These are phyloP conservation scores for Nemania bipapillata DNA, from an alignment of 2,329 filamentous ascomycete genomes.

Conservation along the genomic window DNA sequence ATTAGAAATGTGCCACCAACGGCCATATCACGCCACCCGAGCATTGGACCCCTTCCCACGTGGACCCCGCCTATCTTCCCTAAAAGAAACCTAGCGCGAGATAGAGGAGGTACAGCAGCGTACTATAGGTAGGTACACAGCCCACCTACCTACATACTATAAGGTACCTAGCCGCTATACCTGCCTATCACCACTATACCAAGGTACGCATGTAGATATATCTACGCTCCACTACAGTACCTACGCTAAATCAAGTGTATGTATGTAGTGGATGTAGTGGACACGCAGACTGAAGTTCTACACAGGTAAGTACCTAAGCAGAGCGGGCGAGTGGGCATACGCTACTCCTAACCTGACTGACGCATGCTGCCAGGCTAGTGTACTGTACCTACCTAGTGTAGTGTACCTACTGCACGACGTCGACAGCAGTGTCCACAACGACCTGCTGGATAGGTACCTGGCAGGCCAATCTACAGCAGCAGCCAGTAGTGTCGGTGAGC, in stretches of 20 bases:
- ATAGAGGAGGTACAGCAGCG: conserved; percentile 6
- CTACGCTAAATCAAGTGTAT: not conserved
- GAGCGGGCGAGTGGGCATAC: conserved; percentile 8
- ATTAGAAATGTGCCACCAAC: conserved; percentile 20
- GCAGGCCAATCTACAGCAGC: not conserved
- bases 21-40: conserved; percentile 38
- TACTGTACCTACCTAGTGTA: conserved; percentile 12
- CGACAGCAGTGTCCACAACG: conserved; percentile 5
- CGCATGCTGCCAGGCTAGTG: conserved; percentile 10
- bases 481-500: conserved; percentile 29
- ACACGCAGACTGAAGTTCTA: not conserved
- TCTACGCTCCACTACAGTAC: not conserved
- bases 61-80: conserved; percentile 40
- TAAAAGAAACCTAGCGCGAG: conserved; percentile 17
- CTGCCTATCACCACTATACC: not conserved
- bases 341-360: not conserved
- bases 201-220: not conserved
- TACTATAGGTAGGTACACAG: not conserved
- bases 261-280: no score
- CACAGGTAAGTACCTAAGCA: not conserved
- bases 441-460: conserved; percentile 2
- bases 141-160: not conserved
- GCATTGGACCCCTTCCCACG: conserved; percentile 34
- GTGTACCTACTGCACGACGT: conserved; percentile 4
- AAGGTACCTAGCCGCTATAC: no score